A percentile compares a stretch with the other conserved stretches of the same genome.
These are phyloP conservation scores for Scleroderma citrinum DNA, from an alignment of 768 basidiomycete genomes.

Conservation along the genomic window DNA sequence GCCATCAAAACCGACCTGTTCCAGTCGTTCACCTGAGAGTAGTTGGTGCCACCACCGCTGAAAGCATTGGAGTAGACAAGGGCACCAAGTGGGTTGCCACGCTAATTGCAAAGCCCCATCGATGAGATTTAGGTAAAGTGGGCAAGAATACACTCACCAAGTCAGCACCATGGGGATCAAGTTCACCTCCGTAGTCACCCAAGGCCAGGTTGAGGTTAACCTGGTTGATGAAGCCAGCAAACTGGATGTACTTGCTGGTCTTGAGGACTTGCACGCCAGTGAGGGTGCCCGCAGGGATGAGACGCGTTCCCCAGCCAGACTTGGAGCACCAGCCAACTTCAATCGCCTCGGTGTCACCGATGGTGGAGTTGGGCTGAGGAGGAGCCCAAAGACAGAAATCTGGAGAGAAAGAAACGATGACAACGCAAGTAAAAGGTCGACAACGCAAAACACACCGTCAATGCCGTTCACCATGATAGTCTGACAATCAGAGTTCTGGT, in stretches of 20 bases:
- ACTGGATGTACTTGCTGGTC: slow-evolving; percentile 52
- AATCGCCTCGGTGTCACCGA: slow-evolving; percentile 61
- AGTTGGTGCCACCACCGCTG: slow-evolving; percentile 33
- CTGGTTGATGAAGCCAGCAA: slow-evolving; percentile 65
- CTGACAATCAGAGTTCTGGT: slow-evolving; percentile 60
- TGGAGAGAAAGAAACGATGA: slow-evolving; percentile 21
- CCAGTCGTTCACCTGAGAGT: slow-evolving; percentile 58
- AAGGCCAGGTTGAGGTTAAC: slow-evolving; percentile 43
- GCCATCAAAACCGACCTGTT: slow-evolving; percentile 38
- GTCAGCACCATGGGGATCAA: slow-evolving; percentile 74
- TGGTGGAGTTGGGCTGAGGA: slow-evolving; percentile 38
- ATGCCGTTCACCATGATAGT: slow-evolving; percentile 59
- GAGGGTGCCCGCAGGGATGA: slow-evolving; percentile 61
- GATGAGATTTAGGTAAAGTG: slow-evolving; percentile 14
- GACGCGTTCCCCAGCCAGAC: slow-evolving; percentile 57
- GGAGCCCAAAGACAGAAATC: slow-evolving; percentile 74
- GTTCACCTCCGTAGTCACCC: slow-evolving; percentile 67
- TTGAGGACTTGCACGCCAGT: slow-evolving; percentile 58
- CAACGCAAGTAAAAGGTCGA: not conserved
- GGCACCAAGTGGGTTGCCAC: slow-evolving; percentile 79
- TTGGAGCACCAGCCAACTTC: slow-evolving; percentile 75
- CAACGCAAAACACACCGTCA: slow-evolving; percentile 20
- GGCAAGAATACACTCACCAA: slow-evolving; percentile 26
- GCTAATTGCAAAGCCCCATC: slow-evolving; percentile 30
- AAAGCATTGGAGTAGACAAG: slow-evolving; percentile 59